Base-by-base conservation (phyloP, 306 rosid species). In the Sophora flavescens region DNA sequence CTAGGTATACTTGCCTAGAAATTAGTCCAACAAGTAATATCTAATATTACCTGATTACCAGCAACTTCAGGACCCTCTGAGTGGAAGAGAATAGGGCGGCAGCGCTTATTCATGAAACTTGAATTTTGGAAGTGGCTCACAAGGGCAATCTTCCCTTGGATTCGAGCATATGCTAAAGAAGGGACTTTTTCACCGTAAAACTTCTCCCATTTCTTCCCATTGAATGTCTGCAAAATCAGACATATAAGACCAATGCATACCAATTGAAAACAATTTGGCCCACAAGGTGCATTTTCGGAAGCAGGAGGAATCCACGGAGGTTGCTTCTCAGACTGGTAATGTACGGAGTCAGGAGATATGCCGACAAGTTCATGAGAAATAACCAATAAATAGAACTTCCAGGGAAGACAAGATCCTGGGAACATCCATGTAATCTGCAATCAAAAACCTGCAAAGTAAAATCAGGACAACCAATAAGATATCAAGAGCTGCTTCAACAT, bases 161-260 rank as follows among this genome's bases (percentile, higher is more conserved):
- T 95, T 68, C 99, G 93, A 64, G 97, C 99, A 87, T 90, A 95
- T 36, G 99, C 99, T 87, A 95, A 78, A 33, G 96, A 92, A 68
- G 99, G 97, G 80, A 95, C 99, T 70, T 95, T 95, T 80, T 95
- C 99, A 75, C 99, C 92, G n/a, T 95, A 92, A 57, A 95, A 95
- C 87, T 92, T 95, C 87, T 95, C 99, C 99, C 99, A 95, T 84
- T 88, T 95, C 86, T 88, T 95, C 73, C 97, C n/a, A n/a, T n/a
- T n/a, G 82, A 95, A 88, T 64, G 97, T 90, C 99, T 95, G 89
- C 85, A 84, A 69, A 69, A 77, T 70, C 53, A 59, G 57, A 47
- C 63, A 15, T 33, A 52, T 63, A 4, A 38, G 50, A n/a, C n/a
- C n/a, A n/a, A n/a, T n/a, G n/a, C n/a, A n/a, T n/a, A n/a, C n/a